phyloP scores from a whole-genome alignment of 306 rosid species.

The Fragaria vesca region DNA sequence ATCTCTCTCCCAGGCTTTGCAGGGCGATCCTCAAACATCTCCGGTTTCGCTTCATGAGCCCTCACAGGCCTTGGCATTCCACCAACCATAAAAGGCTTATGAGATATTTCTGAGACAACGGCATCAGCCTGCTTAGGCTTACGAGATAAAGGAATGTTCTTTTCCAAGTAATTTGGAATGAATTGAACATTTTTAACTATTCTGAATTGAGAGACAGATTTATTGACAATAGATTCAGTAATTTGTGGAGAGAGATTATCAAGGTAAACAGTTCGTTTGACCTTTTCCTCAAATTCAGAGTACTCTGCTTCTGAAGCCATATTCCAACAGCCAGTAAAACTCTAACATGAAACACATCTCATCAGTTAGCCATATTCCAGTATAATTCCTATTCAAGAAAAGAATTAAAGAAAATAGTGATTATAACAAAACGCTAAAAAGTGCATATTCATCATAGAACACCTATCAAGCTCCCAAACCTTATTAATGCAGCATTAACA shows the following conservation, averaged over 20 bases:
- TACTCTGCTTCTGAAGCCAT: conserved; percentile 49
- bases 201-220: conserved; percentile 74
- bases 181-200: conserved; percentile 53
- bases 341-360: conserved; percentile 28
- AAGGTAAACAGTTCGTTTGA: conserved; percentile 58
- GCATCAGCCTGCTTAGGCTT: conserved; percentile 42
- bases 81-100: conserved; percentile 71
- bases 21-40: conserved; percentile 79
- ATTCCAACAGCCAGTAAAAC: conserved; percentile 5
- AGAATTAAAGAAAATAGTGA: not conserved
- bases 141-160: conserved; percentile 33
- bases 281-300: conserved; percentile 65
- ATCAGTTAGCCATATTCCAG: not conserved
- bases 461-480: not conserved
- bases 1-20: conserved; percentile 51
- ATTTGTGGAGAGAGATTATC: conserved; percentile 79
- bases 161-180: conserved; percentile 59
- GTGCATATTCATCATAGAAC: not conserved
- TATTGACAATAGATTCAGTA: conserved; percentile 62
- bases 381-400: not conserved
- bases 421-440: not conserved
- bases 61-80: conserved; percentile 92
- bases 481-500: not conserved
- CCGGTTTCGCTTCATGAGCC: conserved; percentile 47
- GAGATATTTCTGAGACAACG: conserved; percentile 31